Conservation (phyloP, 2,329 filamentous ascomycete species). For the Verticillium klebahnii region DNA sequence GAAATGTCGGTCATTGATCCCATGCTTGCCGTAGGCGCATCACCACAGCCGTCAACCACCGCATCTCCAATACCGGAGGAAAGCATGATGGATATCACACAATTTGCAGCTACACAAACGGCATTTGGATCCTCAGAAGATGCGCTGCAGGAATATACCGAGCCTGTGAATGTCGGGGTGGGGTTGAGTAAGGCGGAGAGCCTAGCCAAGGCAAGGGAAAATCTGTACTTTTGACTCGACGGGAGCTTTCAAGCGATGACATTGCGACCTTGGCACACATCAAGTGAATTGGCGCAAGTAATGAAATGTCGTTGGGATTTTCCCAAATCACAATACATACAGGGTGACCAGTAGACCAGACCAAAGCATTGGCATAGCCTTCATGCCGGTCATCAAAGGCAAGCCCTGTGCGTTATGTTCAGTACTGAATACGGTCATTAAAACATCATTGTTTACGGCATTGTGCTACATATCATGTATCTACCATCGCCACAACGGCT, state of each 20-base stretch:
- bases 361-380: no score
- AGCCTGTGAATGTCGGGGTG: background rate
- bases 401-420: no score
- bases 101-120: background rate
- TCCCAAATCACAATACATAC: no score
- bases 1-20: slow-evolving; percentile 3
- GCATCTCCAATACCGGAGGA: background rate
- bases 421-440: no score
- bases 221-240: slow-evolving; percentile 6
- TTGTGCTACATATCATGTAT: no score
- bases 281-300: no score
- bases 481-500: background rate
- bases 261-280: no score
- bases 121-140: background rate
- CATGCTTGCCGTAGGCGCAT: background rate
- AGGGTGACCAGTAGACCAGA: no score
- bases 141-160: background rate
- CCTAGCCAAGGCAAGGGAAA: slow-evolving; percentile 7
- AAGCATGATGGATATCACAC: background rate
- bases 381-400: no score
- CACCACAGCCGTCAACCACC: background rate
- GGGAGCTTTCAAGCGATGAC: no score
- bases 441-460: no score
- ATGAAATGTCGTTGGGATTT: no score
- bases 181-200: slow-evolving; percentile 6